phyloP scores from a whole-genome alignment of 2,329 filamentous ascomycete species.

The Blastomyces gilchristii region DNA sequence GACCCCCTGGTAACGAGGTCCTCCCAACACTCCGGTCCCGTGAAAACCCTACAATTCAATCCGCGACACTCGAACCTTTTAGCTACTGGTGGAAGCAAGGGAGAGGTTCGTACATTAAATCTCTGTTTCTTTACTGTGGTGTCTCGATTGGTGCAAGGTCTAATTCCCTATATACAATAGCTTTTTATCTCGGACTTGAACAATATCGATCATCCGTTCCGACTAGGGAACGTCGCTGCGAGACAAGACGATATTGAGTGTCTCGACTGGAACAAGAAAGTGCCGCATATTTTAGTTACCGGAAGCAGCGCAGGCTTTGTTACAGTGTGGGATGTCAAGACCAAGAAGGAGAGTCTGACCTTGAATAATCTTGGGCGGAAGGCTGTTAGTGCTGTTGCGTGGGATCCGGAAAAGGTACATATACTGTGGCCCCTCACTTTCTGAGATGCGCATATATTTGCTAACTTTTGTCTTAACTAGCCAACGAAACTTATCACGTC shows the following conservation, averaged over 20 bases:
- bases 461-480: conserved; percentile 21
- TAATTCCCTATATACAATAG: conserved; percentile 18
- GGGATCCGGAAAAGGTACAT: conserved; percentile 76
- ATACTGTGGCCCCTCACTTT: background rate
- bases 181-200: conserved; percentile 92
- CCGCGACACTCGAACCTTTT: conserved; percentile 82
- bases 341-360: conserved; percentile 92
- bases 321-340: conserved; percentile 97
- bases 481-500: conserved; percentile 88
- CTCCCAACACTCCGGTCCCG: conserved; percentile 80
- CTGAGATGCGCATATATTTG: background rate
- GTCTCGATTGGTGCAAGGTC: background rate
- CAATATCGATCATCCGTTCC: conserved; percentile 77
- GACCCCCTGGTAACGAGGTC: conserved; percentile 80
- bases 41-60: conserved; percentile 96
- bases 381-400: conserved; percentile 86
- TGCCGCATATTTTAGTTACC: conserved; percentile 89
- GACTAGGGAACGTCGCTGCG: conserved; percentile 76
- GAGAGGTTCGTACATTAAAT: conserved; percentile 46
- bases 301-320: conserved; percentile 90
- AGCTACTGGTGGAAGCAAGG: conserved; percentile 85
- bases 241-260: conserved; percentile 93
- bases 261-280: conserved; percentile 96
- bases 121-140: background rate
- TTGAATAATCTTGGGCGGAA: conserved; percentile 84